Percentiles rank a stretch among this genome's conserved stretches.
These are phyloP conservation scores for Gelatoporia subvermispora DNA, from an alignment of 768 basidiomycete species.

Conservation along the genomic window DNA sequence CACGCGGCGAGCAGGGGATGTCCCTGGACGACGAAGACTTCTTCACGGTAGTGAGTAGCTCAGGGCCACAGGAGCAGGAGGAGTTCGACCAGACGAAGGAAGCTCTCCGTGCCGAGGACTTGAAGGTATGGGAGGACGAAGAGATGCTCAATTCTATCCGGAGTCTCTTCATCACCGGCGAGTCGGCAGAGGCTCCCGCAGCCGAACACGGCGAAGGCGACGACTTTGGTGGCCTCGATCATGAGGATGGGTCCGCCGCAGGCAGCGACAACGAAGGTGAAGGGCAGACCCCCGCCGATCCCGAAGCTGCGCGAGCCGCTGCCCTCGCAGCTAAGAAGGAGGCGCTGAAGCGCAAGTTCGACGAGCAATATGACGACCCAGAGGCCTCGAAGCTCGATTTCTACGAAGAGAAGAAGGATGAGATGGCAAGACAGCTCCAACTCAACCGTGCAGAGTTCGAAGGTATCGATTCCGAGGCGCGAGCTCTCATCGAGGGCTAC, in stretches of 20 bases:
- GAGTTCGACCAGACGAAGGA: slow-evolving; percentile 70
- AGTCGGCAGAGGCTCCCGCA: slow-evolving; percentile 29
- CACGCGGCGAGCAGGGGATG: not conserved
- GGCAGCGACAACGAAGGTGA: slow-evolving; percentile 36
- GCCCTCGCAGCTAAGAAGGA: slow-evolving; percentile 85
- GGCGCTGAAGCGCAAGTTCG: slow-evolving; percentile 88
- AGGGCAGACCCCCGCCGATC: slow-evolving; percentile 18
- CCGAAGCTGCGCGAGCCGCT: slow-evolving; percentile 38
- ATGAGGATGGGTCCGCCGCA: slow-evolving; percentile 26
- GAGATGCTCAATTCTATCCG: slow-evolving; percentile 82
- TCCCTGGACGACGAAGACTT: slow-evolving; percentile 52
- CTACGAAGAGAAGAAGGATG: slow-evolving; percentile 88
- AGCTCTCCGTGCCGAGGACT: slow-evolving; percentile 37
- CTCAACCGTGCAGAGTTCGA: slow-evolving; percentile 86
- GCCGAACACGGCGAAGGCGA: slow-evolving; percentile 32
- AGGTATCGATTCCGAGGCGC: slow-evolving; percentile 67
- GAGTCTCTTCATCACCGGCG: slow-evolving; percentile 86
- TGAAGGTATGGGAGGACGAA: slow-evolving; percentile 81
- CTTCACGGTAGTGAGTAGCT: slow-evolving; percentile 52
- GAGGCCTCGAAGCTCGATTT: slow-evolving; percentile 77
- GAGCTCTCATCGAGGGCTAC: slow-evolving; percentile 85
- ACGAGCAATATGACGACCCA: slow-evolving; percentile 93
- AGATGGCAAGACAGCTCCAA: slow-evolving; percentile 78
- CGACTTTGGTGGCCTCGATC: slow-evolving; percentile 39
- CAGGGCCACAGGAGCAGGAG: slow-evolving; percentile 37